Conservation (phyloP, 2,329 filamentous ascomycete genomes). For the Apiospora koreana region DNA sequence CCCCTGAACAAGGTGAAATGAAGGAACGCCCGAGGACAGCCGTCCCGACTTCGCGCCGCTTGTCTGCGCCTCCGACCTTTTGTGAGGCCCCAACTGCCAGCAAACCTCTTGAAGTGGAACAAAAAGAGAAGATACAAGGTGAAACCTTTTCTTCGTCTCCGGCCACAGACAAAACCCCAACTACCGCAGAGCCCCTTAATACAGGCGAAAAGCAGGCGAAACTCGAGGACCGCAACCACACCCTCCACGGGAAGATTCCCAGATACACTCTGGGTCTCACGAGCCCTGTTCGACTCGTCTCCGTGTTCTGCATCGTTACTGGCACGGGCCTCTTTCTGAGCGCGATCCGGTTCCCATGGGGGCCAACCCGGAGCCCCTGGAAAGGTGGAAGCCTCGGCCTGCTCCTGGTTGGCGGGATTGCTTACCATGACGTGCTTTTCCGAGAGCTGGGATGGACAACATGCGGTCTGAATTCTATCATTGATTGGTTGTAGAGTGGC, state of each 20-base stretch:
- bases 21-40: background rate
- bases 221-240: background rate
- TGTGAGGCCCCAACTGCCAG: background rate
- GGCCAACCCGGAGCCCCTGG: background rate
- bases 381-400: background rate
- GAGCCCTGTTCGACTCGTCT: background rate
- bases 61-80: background rate
- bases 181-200: background rate
- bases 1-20: background rate
- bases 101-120: background rate
- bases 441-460: background rate
- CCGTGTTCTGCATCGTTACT: background rate
- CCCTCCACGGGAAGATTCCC: background rate
- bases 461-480: background rate
- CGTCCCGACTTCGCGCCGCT: background rate
- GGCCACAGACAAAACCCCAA: background rate
- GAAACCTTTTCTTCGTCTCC: background rate
- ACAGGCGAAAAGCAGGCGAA: background rate
- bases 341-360: background rate
- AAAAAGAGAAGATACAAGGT: background rate
- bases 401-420: background rate
- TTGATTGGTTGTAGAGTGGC: background rate
- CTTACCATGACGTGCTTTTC: background rate
- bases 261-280: background rate
- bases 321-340: background rate